phyloP scores from a whole-genome alignment of 495 filamentous ascomycete genomes.

The Aspergillus funiculosus region DNA sequence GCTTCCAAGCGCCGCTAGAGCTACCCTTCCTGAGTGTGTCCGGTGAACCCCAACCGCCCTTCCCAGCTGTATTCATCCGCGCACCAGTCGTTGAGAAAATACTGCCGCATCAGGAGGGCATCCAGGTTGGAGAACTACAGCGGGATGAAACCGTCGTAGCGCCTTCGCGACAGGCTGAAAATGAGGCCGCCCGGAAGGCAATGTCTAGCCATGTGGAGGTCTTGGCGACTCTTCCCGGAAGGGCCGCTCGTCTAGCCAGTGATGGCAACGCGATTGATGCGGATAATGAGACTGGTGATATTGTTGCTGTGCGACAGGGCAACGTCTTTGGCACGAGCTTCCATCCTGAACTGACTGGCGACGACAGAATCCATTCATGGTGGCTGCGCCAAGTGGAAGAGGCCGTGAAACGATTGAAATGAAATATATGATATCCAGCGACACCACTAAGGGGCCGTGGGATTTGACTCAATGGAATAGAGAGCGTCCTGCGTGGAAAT shows the following conservation, averaged over 20 bases:
- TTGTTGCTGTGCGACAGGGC: constrained; percentile 84
- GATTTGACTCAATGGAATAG: too few relatives aligned
- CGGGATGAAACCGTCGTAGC: constrained; percentile 60
- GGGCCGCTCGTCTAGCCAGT: constrained; percentile 35
- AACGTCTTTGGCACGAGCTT: constrained; percentile 97
- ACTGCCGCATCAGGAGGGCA: constrained; percentile 49
- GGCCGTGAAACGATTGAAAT: constrained; percentile 27
- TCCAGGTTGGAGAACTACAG: constrained; percentile 46
- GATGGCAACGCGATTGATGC: constrained; percentile 34
- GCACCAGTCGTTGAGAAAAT: constrained; percentile 90
- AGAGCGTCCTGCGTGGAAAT: constrained; percentile 3
- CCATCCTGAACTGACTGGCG: constrained; percentile 89
- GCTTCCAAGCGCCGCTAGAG: constrained; percentile 73
- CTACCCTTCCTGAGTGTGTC: constrained; percentile 60
- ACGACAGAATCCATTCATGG: constrained; percentile 87
- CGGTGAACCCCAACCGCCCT: constrained; percentile 43
- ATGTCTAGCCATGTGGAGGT: constrained; percentile 46
- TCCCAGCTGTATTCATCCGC: constrained; percentile 85
- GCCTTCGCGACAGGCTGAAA: constrained; percentile 50
- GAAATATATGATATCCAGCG: constrained; percentile 19
- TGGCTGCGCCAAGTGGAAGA: constrained; percentile 72
- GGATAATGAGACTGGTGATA: constrained; percentile 60
- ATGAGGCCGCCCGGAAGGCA: constrained; percentile 32
- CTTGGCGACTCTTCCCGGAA: constrained; percentile 45
- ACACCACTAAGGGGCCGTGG: too few relatives aligned